Evolutionary conservation across 768 basidiomycete genomes (phyloP), one percentile per base, ranked within the genome.

Genomic region (Floccularia luteovirens): DNA sequence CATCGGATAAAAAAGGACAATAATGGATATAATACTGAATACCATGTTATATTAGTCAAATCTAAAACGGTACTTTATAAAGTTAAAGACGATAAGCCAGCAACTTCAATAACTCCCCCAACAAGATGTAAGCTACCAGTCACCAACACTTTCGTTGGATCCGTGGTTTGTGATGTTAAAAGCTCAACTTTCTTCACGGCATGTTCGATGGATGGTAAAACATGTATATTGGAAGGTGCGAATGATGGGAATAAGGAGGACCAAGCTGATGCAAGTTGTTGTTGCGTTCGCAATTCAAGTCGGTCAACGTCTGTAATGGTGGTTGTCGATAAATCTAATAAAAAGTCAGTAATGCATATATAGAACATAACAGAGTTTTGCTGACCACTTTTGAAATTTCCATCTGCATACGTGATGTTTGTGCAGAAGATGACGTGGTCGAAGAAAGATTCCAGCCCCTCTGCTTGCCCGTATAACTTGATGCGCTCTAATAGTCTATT

Each of bases 111-210:
- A 10, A 92, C 68, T 2, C 96, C 96, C 14, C 96, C 96, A 5
- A 98, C 81, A 12, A 99, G 73, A 62, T 93, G 93, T 46, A 99
- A 58, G 59, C 91, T 96, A 3, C 96, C 96, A 2, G 90, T 74
- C 4, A 94, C 91, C 12, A 99, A 67, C n/a, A 91, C 77, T 41
- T 84, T 69, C 1, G 61, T 52, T 30, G 48, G 53, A 31, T 41
- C 48, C 27, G 55, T 47, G 2, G 55, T 49, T 3, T 53, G 45
- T 12, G 55, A 46, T 6, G 61, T 52, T n/a, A 77, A 51, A 2
- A 59, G 51, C 10, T 79, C 70, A 3, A 90, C 72, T 19, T 77
- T 52, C 22, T 70, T 66, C n/a, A 97, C 68, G 3, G 93, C 90
- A 54, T 97, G 83, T 56, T 98, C 82, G 38, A 99, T 81, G 6